phyloP scores from a whole-genome alignment of 2,329 filamentous ascomycete genomes.

The Ophiocordyceps robertsii region DNA sequence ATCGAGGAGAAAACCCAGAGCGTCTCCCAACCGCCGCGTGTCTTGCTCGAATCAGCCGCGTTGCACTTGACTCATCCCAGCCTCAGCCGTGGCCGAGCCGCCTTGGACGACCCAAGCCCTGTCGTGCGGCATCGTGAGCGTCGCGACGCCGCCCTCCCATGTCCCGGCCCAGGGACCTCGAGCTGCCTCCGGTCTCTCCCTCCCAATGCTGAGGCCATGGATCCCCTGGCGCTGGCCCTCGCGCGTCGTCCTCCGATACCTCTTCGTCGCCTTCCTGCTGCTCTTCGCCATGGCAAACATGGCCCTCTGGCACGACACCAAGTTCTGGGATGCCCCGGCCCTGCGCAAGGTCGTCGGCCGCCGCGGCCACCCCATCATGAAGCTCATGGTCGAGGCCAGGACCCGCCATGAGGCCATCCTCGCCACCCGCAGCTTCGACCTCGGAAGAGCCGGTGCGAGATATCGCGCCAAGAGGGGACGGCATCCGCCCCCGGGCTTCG shows the following conservation, averaged over 20 bases:
- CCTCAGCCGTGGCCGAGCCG: no score
- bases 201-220: constrained; percentile 3
- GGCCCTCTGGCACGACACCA: constrained; percentile 15
- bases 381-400: constrained; percentile 32
- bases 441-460: constrained; percentile 36
- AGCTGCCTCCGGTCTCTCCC: neutral
- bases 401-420: constrained; percentile 28
- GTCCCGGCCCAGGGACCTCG: no score
- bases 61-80: no score
- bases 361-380: constrained; percentile 35
- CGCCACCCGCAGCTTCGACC: constrained; percentile 29
- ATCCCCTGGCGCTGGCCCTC: constrained; percentile 9
- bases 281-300: constrained; percentile 14
- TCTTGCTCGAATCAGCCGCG: no score
- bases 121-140: no score
- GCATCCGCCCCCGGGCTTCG: constrained; percentile 51
- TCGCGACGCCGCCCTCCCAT: no score
- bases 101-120: no score
- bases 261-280: constrained; percentile 11
- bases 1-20: no score
- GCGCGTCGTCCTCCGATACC: constrained; percentile 15
- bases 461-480: constrained; percentile 44
- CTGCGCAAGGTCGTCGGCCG: constrained; percentile 5
- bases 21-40: no score
- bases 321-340: constrained; percentile 11